phyloP scores from a whole-genome alignment of 2,329 filamentous ascomycete species.

The Diaporthe sp. region DNA sequence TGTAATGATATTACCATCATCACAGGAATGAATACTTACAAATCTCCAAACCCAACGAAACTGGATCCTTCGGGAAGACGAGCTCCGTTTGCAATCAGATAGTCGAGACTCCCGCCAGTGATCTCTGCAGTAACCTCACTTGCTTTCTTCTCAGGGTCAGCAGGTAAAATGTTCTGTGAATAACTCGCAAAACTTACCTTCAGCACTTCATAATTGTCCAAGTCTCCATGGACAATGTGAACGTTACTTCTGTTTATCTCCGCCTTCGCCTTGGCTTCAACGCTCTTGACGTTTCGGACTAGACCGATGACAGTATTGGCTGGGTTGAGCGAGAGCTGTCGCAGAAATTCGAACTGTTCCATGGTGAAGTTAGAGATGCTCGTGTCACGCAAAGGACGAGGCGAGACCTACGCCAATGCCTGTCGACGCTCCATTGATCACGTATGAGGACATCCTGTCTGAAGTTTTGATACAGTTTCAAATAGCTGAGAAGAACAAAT shows the following conservation, averaged over 20 bases:
- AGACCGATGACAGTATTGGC: constrained; percentile 60
- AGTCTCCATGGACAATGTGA: constrained; percentile 60
- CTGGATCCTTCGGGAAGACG: constrained; percentile 8
- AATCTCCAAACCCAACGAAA: neutral
- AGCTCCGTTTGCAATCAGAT: constrained; percentile 65
- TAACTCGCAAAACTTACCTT: neutral
- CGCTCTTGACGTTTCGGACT: constrained; percentile 58
- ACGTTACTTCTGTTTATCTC: constrained; percentile 58
- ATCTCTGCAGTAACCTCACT: constrained; percentile 46
- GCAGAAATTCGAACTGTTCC: constrained; percentile 62
- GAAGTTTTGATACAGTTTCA: neutral
- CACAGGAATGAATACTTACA: neutral
- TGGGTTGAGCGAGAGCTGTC: constrained; percentile 57
- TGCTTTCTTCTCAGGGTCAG: constrained; percentile 45
- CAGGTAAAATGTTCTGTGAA: neutral
- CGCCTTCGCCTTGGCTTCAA: constrained; percentile 56
- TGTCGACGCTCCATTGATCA: constrained; percentile 42
- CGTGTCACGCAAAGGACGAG: neutral
- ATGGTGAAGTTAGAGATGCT: neutral
- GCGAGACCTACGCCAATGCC: constrained; percentile 43
- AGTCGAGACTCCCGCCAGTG: constrained; percentile 58
- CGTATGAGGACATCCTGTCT: constrained; percentile 35
- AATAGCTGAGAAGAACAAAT: neutral
- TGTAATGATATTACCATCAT: neutral
- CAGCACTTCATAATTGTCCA: constrained; percentile 54